A percentile compares a stretch with the other conserved stretches of the same genome.
Evolutionary conservation across 495 filamentous ascomycete species (phyloP).

Genomic region (Neurospora sp.): DNA sequence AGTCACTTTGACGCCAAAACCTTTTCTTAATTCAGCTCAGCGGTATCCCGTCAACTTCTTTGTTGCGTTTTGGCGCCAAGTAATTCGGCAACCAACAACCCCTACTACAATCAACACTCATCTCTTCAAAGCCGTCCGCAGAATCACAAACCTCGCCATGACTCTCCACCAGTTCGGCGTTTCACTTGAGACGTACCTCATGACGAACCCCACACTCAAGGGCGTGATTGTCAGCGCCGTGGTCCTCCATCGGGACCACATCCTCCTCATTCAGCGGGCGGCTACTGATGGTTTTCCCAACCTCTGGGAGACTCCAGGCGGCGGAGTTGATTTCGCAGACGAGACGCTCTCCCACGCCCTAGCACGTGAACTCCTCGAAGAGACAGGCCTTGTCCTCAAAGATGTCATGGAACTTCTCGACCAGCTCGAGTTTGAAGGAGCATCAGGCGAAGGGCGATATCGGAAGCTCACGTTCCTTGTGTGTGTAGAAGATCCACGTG

Average conservation of each 20-base stretch:
- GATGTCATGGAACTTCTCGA: conserved; percentile 22
- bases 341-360: conserved; percentile 35
- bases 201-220: conserved; percentile 11
- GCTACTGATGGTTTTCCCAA: conserved; percentile 34
- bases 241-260: conserved; percentile 18
- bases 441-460: conserved; percentile 10
- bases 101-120: neutral
- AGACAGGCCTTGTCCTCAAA: conserved; percentile 32
- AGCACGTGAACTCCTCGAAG: conserved; percentile 41
- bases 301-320: conserved; percentile 43
- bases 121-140: neutral
- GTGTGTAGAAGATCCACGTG: conserved; percentile 3
- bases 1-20: neutral
- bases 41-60: neutral
- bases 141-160: neutral
- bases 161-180: conserved; percentile 5
- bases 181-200: conserved; percentile 13
- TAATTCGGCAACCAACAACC: neutral
- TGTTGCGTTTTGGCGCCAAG: neutral
- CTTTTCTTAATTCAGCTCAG: neutral
- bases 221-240: conserved; percentile 24
- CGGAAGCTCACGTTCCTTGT: conserved; percentile 29
- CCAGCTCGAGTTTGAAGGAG: conserved; percentile 7
- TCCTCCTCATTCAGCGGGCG: conserved; percentile 40
- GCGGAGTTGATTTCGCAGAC: conserved; percentile 32